phyloP scores from a whole-genome alignment of 2,329 filamentous ascomycete species.

The Keithomyces neogunnii region DNA sequence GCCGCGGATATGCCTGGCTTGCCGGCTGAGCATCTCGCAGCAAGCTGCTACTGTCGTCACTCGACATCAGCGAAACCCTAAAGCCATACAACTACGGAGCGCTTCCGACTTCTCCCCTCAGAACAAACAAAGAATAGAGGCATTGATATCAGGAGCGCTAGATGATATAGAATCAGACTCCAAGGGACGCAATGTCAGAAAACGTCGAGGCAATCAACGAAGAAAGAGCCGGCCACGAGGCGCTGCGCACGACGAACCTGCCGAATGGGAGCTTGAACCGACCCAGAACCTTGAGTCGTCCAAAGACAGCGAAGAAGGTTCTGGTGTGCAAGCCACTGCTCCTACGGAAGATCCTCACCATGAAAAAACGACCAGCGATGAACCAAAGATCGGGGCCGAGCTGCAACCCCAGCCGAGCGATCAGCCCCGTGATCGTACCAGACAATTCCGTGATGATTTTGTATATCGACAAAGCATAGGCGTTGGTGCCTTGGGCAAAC shows the following conservation, averaged over 20 bases:
- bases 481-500: conserved; percentile 24
- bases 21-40: conserved; percentile 20
- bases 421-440: not conserved
- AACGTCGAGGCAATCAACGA: not conserved
- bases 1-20: conserved; percentile 26
- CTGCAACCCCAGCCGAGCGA: not conserved
- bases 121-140: conserved; percentile 17
- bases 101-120: conserved; percentile 15
- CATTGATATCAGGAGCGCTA: conserved; percentile 13
- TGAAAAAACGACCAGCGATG: not conserved
- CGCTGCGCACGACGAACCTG: conserved; percentile 3
- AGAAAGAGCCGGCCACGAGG: conserved; percentile 2
- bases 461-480: conserved; percentile 21
- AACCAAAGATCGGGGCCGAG: not conserved
- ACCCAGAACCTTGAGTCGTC: not conserved
- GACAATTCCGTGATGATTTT: conserved; percentile 16
- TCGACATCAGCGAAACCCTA: conserved; percentile 6
- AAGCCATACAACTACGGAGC: conserved; percentile 12
- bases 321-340: not conserved
- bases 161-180: not conserved
- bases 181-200: not conserved
- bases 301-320: not conserved
- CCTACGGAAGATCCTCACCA: not conserved
- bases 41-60: conserved; percentile 9
- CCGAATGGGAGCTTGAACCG: conserved; percentile 8